These are phyloP conservation scores for Neolentinus lepideus DNA, from an alignment of 1,284 basidiomycete genomes.

Conservation along the genomic window DNA sequence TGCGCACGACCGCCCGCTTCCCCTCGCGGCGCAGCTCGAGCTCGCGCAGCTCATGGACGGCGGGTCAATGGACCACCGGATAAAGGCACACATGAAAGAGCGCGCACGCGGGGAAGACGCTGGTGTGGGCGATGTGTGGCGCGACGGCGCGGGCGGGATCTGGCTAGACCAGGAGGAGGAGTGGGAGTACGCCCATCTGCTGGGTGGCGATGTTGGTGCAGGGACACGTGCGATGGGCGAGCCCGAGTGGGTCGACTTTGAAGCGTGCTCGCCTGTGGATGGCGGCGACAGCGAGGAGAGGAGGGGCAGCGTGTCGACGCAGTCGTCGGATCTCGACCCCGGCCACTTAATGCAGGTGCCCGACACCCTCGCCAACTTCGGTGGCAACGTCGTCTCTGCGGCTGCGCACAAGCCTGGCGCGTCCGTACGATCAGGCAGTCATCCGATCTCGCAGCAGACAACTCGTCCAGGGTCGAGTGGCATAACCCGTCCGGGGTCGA, in stretches of 20 bases:
- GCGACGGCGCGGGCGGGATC: conserved; percentile 52
- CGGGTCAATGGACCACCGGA: conserved; percentile 50
- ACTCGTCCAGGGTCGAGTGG: neutral
- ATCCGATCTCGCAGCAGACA: neutral
- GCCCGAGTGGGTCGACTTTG: conserved; percentile 36
- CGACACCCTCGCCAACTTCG: conserved; percentile 27
- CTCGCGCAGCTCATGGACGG: conserved; percentile 63
- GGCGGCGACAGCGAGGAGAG: conserved; percentile 24
- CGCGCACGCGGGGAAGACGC: conserved; percentile 36
- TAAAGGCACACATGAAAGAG: conserved; percentile 44
- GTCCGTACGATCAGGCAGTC: conserved; percentile 14
- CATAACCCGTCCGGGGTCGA: neutral
- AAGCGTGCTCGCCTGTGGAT: neutral
- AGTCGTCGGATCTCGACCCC: conserved; percentile 46
- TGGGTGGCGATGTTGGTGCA: conserved; percentile 23
- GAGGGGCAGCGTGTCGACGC: conserved; percentile 38
- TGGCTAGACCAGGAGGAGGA: conserved; percentile 69
- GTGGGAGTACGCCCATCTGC: conserved; percentile 56
- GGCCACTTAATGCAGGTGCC: conserved; percentile 37
- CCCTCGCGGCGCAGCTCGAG: conserved; percentile 54
- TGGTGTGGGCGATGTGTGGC: conserved; percentile 42
- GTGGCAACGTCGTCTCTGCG: conserved; percentile 9
- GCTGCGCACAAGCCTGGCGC: conserved; percentile 21
- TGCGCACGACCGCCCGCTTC: conserved; percentile 31
- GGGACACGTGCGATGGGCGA: conserved; percentile 6